Conservation (phyloP, 352 stramenopile genomes). For the Phytopythium cucurbitacearum region DNA sequence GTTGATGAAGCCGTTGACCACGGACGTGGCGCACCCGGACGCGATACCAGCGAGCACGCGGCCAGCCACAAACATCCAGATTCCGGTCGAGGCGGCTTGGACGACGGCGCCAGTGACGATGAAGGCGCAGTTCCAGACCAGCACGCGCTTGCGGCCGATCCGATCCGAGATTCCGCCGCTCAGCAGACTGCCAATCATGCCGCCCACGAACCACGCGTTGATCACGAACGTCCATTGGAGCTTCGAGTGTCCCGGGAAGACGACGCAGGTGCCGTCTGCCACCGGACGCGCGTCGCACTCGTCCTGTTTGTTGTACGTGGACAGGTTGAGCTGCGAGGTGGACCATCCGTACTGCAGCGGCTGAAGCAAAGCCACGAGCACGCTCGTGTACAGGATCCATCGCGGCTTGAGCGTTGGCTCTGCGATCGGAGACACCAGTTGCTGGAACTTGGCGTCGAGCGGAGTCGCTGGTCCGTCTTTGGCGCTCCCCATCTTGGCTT, state of each 20-base stretch:
- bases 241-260: conserved; percentile 43
- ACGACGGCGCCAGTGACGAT: conserved; percentile 33
- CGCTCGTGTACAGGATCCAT: conserved; percentile 43
- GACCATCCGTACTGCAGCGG: conserved; percentile 36
- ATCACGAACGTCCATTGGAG: conserved; percentile 51
- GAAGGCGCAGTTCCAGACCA: conserved; percentile 27
- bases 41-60: conserved; percentile 37
- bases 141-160: conserved; percentile 35
- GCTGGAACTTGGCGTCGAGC: too few species aligned
- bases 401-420: neutral
- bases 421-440: too few species aligned
- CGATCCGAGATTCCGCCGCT: conserved; percentile 29
- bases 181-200: conserved; percentile 40
- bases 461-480: too few species aligned
- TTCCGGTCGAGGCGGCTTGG: conserved; percentile 14
- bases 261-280: conserved; percentile 26
- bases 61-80: conserved; percentile 30
- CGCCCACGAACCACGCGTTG: conserved; percentile 53
- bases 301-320: conserved; percentile 30
- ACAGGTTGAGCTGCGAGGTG: conserved; percentile 49
- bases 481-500: too few species aligned
- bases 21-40: conserved; percentile 21
- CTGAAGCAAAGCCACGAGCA: conserved; percentile 43
- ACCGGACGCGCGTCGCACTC: conserved; percentile 43
- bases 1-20: conserved; percentile 29